These are phyloP conservation scores for Dactylellina leptospora DNA, from an alignment of 2,329 filamentous ascomycete genomes.

Conservation along the genomic window DNA sequence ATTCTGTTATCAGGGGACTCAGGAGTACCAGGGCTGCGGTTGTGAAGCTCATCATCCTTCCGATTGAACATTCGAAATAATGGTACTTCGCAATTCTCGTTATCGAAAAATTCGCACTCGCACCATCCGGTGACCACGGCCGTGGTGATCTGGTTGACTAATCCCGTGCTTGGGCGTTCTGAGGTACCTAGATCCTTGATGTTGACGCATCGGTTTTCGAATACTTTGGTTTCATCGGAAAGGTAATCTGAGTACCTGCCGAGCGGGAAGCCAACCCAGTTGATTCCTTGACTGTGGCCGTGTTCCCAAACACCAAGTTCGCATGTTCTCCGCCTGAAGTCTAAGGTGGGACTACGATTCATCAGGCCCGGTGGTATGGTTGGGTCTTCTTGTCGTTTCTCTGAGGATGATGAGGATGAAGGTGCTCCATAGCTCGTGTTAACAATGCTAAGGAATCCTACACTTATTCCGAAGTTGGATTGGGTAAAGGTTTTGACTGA, in stretches of 20 bases:
- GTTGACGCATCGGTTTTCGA: not conserved
- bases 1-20: not conserved
- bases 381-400: not conserved
- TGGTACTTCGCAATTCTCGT: not conserved
- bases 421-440: not conserved
- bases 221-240: not conserved
- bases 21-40: not conserved
- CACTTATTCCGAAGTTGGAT: too few relatives aligned
- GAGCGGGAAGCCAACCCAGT: not conserved
- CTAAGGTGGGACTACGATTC: not conserved
- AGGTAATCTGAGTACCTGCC: not conserved
- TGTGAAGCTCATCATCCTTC: not conserved
- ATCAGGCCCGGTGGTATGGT: not conserved
- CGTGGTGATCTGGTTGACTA: not conserved
- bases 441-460: not conserved
- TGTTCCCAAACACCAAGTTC: slow-evolving; percentile 3
- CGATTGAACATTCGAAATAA: not conserved
- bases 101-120: slow-evolving; percentile 5
- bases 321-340: not conserved
- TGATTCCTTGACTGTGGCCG: not conserved
- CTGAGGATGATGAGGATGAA: not conserved
- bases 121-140: not conserved
- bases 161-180: not conserved
- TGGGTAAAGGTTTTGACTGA: too few relatives aligned
- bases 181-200: not conserved